Evolutionary conservation across 1,139 yeast genomes (phyloP).

Genomic region (Suhomyces taliae): DNA sequence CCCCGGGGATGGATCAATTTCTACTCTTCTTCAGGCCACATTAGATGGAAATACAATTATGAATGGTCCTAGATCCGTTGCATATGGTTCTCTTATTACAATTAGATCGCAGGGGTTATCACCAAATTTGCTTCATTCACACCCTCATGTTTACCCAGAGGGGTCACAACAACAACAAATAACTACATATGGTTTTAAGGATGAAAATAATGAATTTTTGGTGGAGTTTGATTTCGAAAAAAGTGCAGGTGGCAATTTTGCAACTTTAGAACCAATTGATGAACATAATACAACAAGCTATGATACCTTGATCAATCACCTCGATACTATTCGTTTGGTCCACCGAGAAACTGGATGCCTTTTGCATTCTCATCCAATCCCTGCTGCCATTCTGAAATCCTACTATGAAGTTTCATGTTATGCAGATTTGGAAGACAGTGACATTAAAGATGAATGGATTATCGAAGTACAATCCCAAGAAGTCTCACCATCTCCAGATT

Average conservation of each 20-base stretch:
- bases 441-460: slow-evolving; percentile 70
- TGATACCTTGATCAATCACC: slow-evolving; percentile 37
- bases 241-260: slow-evolving; percentile 25
- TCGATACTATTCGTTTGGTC: slow-evolving; percentile 54
- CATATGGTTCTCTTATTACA: slow-evolving; percentile 62
- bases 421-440: slow-evolving; percentile 56
- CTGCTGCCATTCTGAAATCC: slow-evolving; percentile 54
- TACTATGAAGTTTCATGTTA: slow-evolving; percentile 69
- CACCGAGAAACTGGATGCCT: slow-evolving; percentile 56
- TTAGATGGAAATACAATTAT: slow-evolving; percentile 54
- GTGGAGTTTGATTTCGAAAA: slow-evolving; percentile 44
- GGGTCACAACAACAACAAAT: slow-evolving; percentile 76
- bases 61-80: slow-evolving; percentile 61
- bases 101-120: slow-evolving; percentile 72
- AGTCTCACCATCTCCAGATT: slow-evolving; percentile 48
- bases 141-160: slow-evolving; percentile 63
- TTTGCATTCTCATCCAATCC: slow-evolving; percentile 62
- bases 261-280: slow-evolving; percentile 32
- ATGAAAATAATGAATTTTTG: slow-evolving; percentile 63
- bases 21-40: slow-evolving; percentile 69
- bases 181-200: slow-evolving; percentile 76
- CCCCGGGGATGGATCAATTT: slow-evolving; percentile 72
- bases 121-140: slow-evolving; percentile 73
- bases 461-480: slow-evolving; percentile 63
- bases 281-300: slow-evolving; percentile 25